Base-by-base conservation (phyloP, 192 early-diverging fungal genomes). In the Coemansia sp. region DNA sequence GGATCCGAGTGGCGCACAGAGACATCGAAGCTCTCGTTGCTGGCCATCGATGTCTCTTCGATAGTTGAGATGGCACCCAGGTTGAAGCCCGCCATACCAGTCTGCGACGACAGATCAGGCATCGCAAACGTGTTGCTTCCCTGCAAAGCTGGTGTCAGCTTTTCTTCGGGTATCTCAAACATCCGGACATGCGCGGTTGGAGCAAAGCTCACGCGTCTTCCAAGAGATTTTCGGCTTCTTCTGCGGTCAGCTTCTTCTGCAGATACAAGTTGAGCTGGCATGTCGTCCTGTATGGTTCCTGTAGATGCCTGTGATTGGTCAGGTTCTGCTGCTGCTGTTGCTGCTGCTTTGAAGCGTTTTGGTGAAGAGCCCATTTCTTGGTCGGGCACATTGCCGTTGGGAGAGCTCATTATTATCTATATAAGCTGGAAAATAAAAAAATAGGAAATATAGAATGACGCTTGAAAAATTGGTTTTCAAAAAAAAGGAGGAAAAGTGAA, bases 11-110 rank as follows among this genome's bases (percentile, higher is more conserved):
- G 72, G 40, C 69, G 78, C 22, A 80, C 78, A 11, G 78, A 80
- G 31, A 80, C 69, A n/a, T 80, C 78, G 60, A 80, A 80, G 50
- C 78, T 80, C 33, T 75, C 78, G 38, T 80, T 80, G 66, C 78
- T 80, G 18, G 51, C 38, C 78, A 81, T 81, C 8, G 78, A 81
- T 12, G 73, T 71, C 42, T 81, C 78, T 14, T 81, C 78, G 16
- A 69, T 75, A 0, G 73, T 36, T 3, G 80, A 68, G 5, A 82
- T 49, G 12, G 71, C 31, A 22, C 75, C 80, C 50, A 82, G 60
- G 60, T 71, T 63, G 28, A 82, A 82, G 5, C 71, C 80, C 1
- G 61, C 61, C 49, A 71, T 65, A 20, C 75, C 72, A 2, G 80
- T 68, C 64, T 82, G 75, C 57, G 80, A 77, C n/a, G 80, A 82